These are phyloP conservation scores for Phialophora expanda DNA, from an alignment of 2,329 filamentous ascomycete genomes.

Conservation along the genomic window DNA sequence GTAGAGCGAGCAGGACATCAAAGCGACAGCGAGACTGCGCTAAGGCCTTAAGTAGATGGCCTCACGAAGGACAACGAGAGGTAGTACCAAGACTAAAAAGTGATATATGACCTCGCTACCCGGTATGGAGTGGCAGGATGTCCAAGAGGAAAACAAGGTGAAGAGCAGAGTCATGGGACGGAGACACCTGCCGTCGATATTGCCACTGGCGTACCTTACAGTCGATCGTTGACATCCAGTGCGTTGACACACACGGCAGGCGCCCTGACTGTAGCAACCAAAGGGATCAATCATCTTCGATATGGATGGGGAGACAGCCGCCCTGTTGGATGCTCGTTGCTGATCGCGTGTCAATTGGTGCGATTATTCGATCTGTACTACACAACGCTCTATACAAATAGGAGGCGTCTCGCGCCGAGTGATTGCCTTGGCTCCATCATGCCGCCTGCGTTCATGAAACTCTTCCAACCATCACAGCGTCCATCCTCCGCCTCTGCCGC, in stretches of 20 bases:
- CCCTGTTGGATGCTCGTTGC: neutral
- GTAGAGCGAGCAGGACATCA: neutral
- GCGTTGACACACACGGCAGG: neutral
- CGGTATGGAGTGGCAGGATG: neutral
- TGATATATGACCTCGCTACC: neutral
- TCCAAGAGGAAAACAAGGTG: neutral
- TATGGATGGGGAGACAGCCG: neutral
- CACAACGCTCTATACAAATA: slow-evolving; percentile 5
- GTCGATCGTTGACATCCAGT: neutral
- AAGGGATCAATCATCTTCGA: neutral
- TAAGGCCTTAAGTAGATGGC: neutral
- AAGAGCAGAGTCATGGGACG: neutral
- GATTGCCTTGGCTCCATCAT: neutral
- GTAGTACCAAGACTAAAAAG: neutral
- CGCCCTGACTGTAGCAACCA: neutral
- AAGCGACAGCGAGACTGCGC: neutral
- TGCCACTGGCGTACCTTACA: neutral
- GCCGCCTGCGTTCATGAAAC: neutral
- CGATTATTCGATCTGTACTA: neutral
- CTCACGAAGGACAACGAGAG: neutral
- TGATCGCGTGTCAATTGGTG: neutral
- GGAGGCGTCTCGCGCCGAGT: neutral
- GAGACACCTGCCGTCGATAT: neutral
- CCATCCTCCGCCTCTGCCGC: slow-evolving; percentile 51
- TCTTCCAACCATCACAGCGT: slow-evolving; percentile 40